These are phyloP conservation scores for Ceratocystiopsis sp. DNA, from an alignment of 2,329 filamentous ascomycete species.

Conservation along the genomic window DNA sequence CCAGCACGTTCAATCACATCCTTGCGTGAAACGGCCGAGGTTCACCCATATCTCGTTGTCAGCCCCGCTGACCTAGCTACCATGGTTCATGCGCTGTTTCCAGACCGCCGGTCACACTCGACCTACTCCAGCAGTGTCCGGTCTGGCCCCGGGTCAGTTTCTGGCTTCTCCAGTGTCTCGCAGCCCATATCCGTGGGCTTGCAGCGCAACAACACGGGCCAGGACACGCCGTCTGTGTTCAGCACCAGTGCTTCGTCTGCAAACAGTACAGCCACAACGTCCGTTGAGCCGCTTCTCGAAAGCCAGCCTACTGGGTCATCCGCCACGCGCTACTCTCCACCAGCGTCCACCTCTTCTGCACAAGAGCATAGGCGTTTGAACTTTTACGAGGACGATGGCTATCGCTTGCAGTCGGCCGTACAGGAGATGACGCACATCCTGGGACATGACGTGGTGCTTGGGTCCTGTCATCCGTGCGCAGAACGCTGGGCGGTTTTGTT, in stretches of 20 bases:
- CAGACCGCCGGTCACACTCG: slow-evolving; percentile 50
- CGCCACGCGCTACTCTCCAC: slow-evolving; percentile 34
- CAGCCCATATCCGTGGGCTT: slow-evolving; percentile 48
- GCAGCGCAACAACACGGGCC: slow-evolving; percentile 30
- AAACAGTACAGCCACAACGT: slow-evolving; percentile 51
- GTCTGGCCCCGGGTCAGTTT: slow-evolving; percentile 51
- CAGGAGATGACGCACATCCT: slow-evolving; percentile 54
- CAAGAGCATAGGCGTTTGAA: slow-evolving; percentile 27
- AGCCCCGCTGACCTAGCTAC: slow-evolving; percentile 66
- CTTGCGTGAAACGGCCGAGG: slow-evolving; percentile 57
- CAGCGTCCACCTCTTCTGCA: slow-evolving; percentile 13
- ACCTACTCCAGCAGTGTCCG: slow-evolving; percentile 42
- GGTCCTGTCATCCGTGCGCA: slow-evolving; percentile 59
- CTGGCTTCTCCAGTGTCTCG: slow-evolving; percentile 49
- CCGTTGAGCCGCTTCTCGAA: slow-evolving; percentile 45
- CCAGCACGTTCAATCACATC: slow-evolving; percentile 58
- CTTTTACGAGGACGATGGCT: slow-evolving; percentile 47
- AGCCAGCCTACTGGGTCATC: slow-evolving; percentile 31
- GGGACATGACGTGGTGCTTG: slow-evolving; percentile 46
- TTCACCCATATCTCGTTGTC: slow-evolving; percentile 64
- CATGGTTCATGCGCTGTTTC: slow-evolving; percentile 69
- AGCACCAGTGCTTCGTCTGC: slow-evolving; percentile 59
- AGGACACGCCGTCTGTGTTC: slow-evolving; percentile 50
- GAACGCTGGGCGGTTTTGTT: slow-evolving; percentile 75
- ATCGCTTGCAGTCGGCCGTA: slow-evolving; percentile 47